A percentile compares a stretch with the other conserved stretches of the same genome.
Evolutionary conservation across 768 basidiomycete genomes (phyloP).

Genomic region (Rhodotorula toruloides): DNA sequence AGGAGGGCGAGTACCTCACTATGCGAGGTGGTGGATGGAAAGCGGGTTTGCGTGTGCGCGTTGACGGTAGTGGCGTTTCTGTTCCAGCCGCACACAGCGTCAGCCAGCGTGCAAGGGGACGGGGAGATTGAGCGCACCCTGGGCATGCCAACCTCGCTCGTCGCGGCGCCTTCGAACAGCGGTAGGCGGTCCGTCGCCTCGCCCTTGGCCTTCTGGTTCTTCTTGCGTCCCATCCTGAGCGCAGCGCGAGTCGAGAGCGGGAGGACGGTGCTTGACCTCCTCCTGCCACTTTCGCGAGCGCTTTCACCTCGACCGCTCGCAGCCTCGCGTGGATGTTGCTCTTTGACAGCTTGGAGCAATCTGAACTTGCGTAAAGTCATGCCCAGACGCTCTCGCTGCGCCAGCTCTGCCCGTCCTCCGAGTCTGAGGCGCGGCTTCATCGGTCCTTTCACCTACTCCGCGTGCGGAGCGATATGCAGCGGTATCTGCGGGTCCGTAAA

Average conservation of each 20-base stretch:
- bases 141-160: constrained; percentile 22
- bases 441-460: too few species aligned
- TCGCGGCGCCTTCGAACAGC: constrained; percentile 15
- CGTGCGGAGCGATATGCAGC: too few species aligned
- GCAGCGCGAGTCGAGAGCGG: neutral
- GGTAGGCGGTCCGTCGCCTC: neutral
- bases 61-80: constrained; percentile 55
- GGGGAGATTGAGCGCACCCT: constrained; percentile 1
- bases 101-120: neutral
- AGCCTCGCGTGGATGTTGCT: too few species aligned
- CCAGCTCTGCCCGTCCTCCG: too few species aligned
- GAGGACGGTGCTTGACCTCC: too few species aligned
- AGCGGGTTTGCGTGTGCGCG: constrained; percentile 55
- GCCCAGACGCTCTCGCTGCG: too few species aligned
- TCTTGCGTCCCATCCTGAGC: constrained; percentile 6
- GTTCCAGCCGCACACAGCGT: neutral
- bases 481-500: too few species aligned
- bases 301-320: too few species aligned
- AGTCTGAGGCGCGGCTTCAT: too few species aligned
- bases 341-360: too few species aligned
- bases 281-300: too few species aligned
- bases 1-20: constrained; percentile 48
- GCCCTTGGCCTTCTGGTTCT: constrained; percentile 3
- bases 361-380: too few species aligned
- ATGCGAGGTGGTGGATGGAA: constrained; percentile 66